Evolutionary conservation across 2,329 filamentous ascomycete species (phyloP), one percentile per base, ranked within the genome.

Genomic region (Fusarium algeriense): DNA sequence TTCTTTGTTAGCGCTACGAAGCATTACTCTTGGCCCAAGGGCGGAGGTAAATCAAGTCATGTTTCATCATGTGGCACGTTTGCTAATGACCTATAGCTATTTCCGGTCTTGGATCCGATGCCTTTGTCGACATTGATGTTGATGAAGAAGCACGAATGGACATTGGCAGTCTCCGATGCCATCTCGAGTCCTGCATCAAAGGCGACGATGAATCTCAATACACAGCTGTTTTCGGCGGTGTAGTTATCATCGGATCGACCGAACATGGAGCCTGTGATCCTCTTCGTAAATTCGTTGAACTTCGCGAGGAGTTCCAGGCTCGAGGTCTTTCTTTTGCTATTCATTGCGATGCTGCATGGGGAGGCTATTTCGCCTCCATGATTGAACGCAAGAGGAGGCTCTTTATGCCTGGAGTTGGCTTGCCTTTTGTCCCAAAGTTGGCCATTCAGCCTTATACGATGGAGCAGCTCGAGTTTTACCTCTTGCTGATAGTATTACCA

Each of bases 1-100:
- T 58, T 58, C n/a, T 58, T 50, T 10, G 43, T 58, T 3, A 40
- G 54, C 32, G 43, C 54, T 15, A 58, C 43, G 11, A 58, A 58
- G 43, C 54, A 58, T 50, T 58, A 58, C 14, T 58, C 54, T n/a
- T 58, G 54, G 44, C 54, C 54, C 0, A 50, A 50, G 7, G 54
- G 54, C 7, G 54, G 54, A 38, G 54, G 54, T 50, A 8, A 23
- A 20, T 35, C 2, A 10, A 12, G 6, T 2, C 10, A 23, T 4
- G 20, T 23, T 23, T 23, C 20, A 23, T 23, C 20, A 23, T 23
- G 20, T 23, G 20, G 20, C 20, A 23, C 20, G 20, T 23, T 26
- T 17, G 13, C 50, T 43, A 14, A 54, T 3, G 6, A 11, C 2
- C 19, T 14, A 1, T 7, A 57, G 54, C 54, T 0, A 57, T 58